Evolutionary conservation across 345 rosid genomes (phyloP).

Genomic region (Luvunga scandens): DNA sequence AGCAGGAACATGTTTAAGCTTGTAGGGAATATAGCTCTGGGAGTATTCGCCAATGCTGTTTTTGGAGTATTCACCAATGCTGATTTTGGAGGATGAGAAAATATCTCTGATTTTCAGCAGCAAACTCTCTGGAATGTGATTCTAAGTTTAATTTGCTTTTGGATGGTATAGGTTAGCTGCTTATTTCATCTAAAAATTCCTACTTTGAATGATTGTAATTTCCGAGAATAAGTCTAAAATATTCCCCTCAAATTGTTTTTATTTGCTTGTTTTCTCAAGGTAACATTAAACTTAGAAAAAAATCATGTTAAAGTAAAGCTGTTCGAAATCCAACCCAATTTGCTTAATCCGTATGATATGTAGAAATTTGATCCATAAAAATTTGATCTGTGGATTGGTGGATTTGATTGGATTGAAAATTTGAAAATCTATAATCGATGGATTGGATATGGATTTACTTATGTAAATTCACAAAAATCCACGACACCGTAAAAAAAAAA

Average conservation of each 20-base stretch:
- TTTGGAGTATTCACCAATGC: slow-evolving; percentile 19
- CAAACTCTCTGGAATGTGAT: not conserved
- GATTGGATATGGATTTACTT: no score
- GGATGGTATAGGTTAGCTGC: not conserved
- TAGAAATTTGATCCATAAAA: no score
- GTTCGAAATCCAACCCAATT: no score
- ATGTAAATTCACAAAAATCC: no score
- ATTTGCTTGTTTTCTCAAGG: not conserved
- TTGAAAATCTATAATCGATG: no score
- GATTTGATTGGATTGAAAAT: no score
- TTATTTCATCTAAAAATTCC: not conserved
- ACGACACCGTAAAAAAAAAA: no score
- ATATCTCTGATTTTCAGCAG: not conserved
- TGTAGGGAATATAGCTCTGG: slow-evolving; percentile 23
- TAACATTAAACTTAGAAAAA: no score
- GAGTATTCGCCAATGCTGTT: slow-evolving; percentile 11
- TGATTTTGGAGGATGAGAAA: slow-evolving; percentile 13
- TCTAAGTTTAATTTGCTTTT: not conserved
- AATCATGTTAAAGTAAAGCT: no score
- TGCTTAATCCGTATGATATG: no score
- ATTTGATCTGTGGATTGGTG: no score
- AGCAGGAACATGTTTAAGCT: not conserved
- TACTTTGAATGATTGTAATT: not conserved
- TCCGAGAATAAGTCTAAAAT: not conserved
- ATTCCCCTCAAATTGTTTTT: not conserved